Conservation (phyloP, 345 rosid species). For the Eutrema heterophyllum region DNA sequence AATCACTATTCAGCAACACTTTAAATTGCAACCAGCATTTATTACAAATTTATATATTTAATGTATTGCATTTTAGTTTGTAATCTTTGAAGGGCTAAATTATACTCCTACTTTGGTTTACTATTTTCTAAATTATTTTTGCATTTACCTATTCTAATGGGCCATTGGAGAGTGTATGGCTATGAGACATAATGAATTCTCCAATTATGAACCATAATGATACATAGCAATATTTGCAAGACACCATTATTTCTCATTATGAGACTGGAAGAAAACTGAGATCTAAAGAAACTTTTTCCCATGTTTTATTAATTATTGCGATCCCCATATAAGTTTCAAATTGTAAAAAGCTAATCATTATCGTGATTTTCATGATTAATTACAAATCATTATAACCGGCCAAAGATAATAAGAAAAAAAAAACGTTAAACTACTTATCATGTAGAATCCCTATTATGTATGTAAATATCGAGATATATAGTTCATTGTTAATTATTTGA, state of each 20-base stretch:
- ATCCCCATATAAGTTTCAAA: constrained; percentile 26
- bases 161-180: background rate
- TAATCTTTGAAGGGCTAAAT: background rate
- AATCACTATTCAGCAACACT: background rate
- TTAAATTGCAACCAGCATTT: background rate
- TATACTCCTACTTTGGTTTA: background rate
- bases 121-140: background rate
- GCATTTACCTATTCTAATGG: background rate
- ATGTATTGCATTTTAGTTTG: background rate
- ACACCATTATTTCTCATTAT: constrained; percentile 34
- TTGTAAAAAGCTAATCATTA: constrained; percentile 24
- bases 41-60: background rate
- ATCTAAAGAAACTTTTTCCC: constrained; percentile 17
- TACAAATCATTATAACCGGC: constrained; percentile 19
- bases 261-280: constrained; percentile 19
- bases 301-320: constrained; percentile 29
- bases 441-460: background rate
- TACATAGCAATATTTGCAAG: constrained; percentile 30
- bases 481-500: background rate
- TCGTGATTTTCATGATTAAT: constrained; percentile 20
- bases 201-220: constrained; percentile 27
- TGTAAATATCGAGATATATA: background rate
- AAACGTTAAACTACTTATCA: background rate
- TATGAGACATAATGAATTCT: background rate
- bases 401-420: constrained; percentile 1